phyloP scores from a whole-genome alignment of 257 asterid species.

The Lavandula angustifolia region DNA sequence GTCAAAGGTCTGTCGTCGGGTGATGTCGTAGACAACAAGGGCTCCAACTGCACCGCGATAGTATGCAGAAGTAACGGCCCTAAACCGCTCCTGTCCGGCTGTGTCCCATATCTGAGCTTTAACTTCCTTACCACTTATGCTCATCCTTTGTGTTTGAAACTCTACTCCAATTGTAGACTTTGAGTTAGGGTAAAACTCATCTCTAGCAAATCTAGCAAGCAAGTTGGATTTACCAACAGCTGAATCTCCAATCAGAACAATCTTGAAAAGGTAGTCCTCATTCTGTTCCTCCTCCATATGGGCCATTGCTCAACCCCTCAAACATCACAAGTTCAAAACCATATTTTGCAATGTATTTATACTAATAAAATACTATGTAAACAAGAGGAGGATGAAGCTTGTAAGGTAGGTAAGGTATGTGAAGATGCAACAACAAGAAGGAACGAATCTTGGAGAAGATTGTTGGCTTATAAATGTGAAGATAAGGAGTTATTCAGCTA shows the following conservation, averaged over 20 bases:
- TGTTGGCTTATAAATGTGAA: slow-evolving; percentile 19
- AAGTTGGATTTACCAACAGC: slow-evolving; percentile 91
- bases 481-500: slow-evolving; percentile 16
- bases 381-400: slow-evolving; percentile 39
- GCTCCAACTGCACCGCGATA: slow-evolving; percentile 96
- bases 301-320: slow-evolving; percentile 57
- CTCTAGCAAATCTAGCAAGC: slow-evolving; percentile 85
- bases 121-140: slow-evolving; percentile 75
- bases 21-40: slow-evolving; percentile 78
- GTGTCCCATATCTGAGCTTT: slow-evolving; percentile 96
- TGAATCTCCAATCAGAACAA: slow-evolving; percentile 74
- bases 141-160: slow-evolving; percentile 80
- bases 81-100: slow-evolving; percentile 89
- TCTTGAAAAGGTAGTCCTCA: slow-evolving; percentile 73
- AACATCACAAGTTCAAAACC: slow-evolving; percentile 36
- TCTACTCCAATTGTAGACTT: slow-evolving; percentile 93
- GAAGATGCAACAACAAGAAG: slow-evolving; percentile 30
- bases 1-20: slow-evolving; percentile 79
- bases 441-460: slow-evolving; percentile 30
- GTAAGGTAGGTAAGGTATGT: slow-evolving; percentile 36
- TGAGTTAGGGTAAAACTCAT: slow-evolving; percentile 76
- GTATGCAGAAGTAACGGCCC: slow-evolving; percentile 93
- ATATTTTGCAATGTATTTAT: slow-evolving; percentile 33
- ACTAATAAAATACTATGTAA: slow-evolving; percentile 15
- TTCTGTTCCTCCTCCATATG: slow-evolving; percentile 52